Percentiles rank a stretch among this genome's conserved stretches.
Evolutionary conservation across 495 filamentous ascomycete genomes (phyloP).

Genomic region (Halenospora varia): DNA sequence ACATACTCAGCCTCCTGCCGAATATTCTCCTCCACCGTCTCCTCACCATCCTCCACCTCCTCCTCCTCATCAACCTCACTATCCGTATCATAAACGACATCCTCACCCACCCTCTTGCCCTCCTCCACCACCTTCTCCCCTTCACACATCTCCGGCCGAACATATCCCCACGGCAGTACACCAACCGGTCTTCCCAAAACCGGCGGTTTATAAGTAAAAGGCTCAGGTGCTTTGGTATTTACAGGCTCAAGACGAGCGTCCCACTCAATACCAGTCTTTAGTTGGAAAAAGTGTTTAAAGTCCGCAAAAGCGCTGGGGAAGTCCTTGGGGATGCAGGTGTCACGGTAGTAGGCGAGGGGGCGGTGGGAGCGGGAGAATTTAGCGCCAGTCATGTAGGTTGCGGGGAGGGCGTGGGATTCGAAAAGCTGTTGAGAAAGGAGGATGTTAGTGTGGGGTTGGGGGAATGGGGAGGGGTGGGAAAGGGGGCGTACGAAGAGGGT

Average conservation of each 20-base stretch:
- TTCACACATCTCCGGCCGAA: constrained; percentile 1
- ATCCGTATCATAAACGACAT: constrained; percentile 6
- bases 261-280: constrained; percentile 54
- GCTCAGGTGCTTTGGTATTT: neutral
- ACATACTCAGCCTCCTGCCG: neutral
- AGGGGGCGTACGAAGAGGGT: constrained; percentile 15
- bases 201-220: constrained; percentile 14
- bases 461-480: neutral
- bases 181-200: constrained; percentile 12
- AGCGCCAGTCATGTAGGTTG: constrained; percentile 36
- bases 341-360: constrained; percentile 23
- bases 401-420: constrained; percentile 41
- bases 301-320: constrained; percentile 35
- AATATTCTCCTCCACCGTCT: neutral
- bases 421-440: constrained; percentile 32
- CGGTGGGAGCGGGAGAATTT: constrained; percentile 31
- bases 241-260: constrained; percentile 33
- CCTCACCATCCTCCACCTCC: too few relatives aligned
- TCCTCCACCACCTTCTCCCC: neutral
- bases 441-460: neutral
- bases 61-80: constrained; percentile 15
- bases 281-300: constrained; percentile 54
- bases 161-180: constrained; percentile 6
- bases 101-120: neutral
- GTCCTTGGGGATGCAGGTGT: constrained; percentile 19